Base-by-base conservation (phyloP, 257 asterid genomes). In the Petunia axillaris region DNA sequence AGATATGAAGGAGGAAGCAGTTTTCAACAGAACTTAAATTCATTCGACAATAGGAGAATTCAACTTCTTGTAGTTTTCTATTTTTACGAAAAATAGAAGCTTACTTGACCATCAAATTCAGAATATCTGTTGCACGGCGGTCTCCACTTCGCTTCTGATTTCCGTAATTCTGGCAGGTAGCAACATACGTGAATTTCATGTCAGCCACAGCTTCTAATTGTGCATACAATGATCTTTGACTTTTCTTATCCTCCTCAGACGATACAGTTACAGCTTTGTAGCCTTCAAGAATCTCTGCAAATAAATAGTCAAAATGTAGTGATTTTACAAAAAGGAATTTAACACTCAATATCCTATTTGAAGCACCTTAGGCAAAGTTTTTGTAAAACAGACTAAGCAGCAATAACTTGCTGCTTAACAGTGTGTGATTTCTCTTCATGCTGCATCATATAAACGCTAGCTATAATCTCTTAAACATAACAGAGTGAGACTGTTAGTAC, bases 101-200 rank as follows among this genome's bases (percentile, higher is more conserved):
- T 85, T 90, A 96, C 99, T 96, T 93, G 78, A 96, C 99, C 99
- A 96, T 90, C 89, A 96, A 89, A 85, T 96, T 96, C 81, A 96
- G 85, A 86, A 96, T 96, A 85, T 96, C 99, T 39, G 99, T 96
- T 71, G 99, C 98, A 77, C 94, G 98, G 13, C 99, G 97, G 89
- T 96, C 99, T 70, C 98, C 97, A 83, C 91, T 91, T 6, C 98
- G 83, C 86, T 96, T 96, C 89, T 96, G 99, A 88, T 89, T 96
- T 66, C 99, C 99, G 64, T 96, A 96, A 80, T 89, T 96, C 87
- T 96, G 99, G 84, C 99, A 96, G 80, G 99, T 96, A 73, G 99
- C 98, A 43, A 96, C 94, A 48, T 96, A 96, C 57, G 98, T 96
- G 87, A 96, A 96, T 85, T 96, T 96, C 98, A 96, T 91, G 85